Base-by-base conservation (phyloP, 202 grass and related monocot species). In the Panicum virgatum region DNA sequence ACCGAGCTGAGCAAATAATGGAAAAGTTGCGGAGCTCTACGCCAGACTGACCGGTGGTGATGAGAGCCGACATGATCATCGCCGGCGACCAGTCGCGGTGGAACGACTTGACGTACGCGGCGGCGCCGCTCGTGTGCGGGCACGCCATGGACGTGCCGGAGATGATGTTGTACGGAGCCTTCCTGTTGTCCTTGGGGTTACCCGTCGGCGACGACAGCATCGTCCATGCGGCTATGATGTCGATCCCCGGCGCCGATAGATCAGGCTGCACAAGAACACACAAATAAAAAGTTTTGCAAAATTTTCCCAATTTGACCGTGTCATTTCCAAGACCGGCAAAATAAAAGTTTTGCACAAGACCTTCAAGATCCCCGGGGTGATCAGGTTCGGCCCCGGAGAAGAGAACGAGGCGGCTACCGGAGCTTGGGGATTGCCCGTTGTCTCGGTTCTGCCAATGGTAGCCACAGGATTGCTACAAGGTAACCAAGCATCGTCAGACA, bases 141-240 rank as follows among this genome's bases (percentile, higher is more conserved):
- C 91, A 93, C 16, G 91, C 75, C 91, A 94, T 94, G 30, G 91
- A 91, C 43, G 91, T 91, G n/a, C 91, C 91, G 15, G 87, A 88
- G 4, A 63, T 9, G 83, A 90, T 72, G 69, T 76, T 88, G 86
- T 78, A 93, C 9, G 22, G 26, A 15, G 43, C 46, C 5, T 14
- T 66, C n/a, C 64, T 48, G 5, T 23, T 46, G 62, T 85, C 73
- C 2, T 46, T 19, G 0, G 22, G 20, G 1, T 9, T 26, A 3
- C 15, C 22, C 0, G 84, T 25, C 12, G 59, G 61, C 7, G 64
- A 27, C 8, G 56, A 44, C 19, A 62, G 62, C 10, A 60, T 22
- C 0, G 61, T 27, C 63, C 77, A 91, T 20, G 89, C 71, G 13
- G 89, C 84, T n/a, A 91, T 66, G 66, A 91, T 84, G 69, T 81